A percentile compares a stretch with the other conserved stretches of the same genome.
Conservation (phyloP, 768 basidiomycete species). For the Auriscalpium microsporum region DNA sequence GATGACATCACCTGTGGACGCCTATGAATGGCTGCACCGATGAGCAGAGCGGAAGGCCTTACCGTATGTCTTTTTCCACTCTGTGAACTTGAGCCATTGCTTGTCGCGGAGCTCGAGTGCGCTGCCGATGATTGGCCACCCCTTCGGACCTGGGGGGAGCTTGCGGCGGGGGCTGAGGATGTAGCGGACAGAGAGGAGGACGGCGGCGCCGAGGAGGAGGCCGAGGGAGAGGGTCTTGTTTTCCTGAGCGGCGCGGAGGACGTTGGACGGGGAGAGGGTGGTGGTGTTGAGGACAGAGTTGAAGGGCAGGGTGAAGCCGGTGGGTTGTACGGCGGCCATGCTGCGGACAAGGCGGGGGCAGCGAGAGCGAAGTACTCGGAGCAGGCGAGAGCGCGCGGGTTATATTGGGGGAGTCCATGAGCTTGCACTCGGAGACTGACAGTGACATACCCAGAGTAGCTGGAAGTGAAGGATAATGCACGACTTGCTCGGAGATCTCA, state of each 20-base stretch:
- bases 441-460: no score
- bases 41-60: neutral
- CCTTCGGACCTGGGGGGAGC: neutral
- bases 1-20: neutral
- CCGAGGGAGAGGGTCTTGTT: slow-evolving; percentile 7
- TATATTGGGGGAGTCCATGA: neutral
- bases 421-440: no score
- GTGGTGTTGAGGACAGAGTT: neutral
- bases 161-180: neutral
- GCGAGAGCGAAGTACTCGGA: no score
- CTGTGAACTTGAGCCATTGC: neutral
- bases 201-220: neutral
- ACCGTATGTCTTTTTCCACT: neutral
- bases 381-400: neutral
- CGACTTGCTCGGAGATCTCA: no score
- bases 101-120: neutral
- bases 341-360: neutral
- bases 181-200: neutral
- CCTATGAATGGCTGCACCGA: neutral
- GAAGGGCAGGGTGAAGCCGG: neutral
- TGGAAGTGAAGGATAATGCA: no score
- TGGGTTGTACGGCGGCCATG: neutral
- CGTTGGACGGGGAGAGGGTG: neutral
- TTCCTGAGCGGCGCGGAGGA: neutral
- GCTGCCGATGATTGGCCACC: neutral